A percentile compares a stretch with the other conserved stretches of the same genome.
These are phyloP conservation scores for Raffaelea ambrosiae DNA, from an alignment of 2,329 filamentous ascomycete species.

Conservation along the genomic window DNA sequence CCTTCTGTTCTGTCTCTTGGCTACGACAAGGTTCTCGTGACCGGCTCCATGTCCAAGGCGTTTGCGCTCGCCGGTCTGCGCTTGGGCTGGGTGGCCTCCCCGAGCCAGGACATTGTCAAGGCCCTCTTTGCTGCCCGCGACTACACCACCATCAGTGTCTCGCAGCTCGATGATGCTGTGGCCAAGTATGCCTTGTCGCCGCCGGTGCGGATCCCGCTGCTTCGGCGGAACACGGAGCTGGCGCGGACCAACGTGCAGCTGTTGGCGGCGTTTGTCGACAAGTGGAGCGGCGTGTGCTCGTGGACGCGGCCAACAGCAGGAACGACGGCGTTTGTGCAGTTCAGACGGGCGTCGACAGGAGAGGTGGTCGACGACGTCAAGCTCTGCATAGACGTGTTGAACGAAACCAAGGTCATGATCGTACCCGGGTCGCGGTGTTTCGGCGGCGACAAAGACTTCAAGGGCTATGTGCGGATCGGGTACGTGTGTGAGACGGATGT, in stretches of 20 bases:
- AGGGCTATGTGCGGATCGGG: slow-evolving; percentile 69
- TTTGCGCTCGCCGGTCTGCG: slow-evolving; percentile 77
- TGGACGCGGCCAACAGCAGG: slow-evolving; percentile 72
- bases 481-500: slow-evolving; percentile 65
- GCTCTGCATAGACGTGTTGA: slow-evolving; percentile 61
- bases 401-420: slow-evolving; percentile 64
- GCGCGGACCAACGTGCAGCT: slow-evolving; percentile 59
- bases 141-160: slow-evolving; percentile 81
- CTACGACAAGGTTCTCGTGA: slow-evolving; percentile 63
- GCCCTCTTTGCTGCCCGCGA: slow-evolving; percentile 58
- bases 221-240: slow-evolving; percentile 51
- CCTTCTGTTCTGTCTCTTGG: slow-evolving; percentile 61
- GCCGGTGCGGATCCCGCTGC: slow-evolving; percentile 25
- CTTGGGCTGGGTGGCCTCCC: slow-evolving; percentile 73
- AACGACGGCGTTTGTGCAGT: slow-evolving; percentile 70
- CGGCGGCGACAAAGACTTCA: slow-evolving; percentile 56
- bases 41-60: slow-evolving; percentile 77
- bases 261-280: slow-evolving; percentile 58
- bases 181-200: slow-evolving; percentile 63
- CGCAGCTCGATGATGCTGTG: slow-evolving; percentile 71
- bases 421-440: slow-evolving; percentile 68
- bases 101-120: slow-evolving; percentile 52
- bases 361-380: slow-evolving; percentile 61
- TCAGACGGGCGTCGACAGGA: slow-evolving; percentile 34
- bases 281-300: slow-evolving; percentile 47